Percentiles rank a stretch among this genome's conserved stretches.
These are phyloP conservation scores for Tylopilus plumbeoviolaceoides DNA, from an alignment of 768 basidiomycete genomes.

Conservation along the genomic window DNA sequence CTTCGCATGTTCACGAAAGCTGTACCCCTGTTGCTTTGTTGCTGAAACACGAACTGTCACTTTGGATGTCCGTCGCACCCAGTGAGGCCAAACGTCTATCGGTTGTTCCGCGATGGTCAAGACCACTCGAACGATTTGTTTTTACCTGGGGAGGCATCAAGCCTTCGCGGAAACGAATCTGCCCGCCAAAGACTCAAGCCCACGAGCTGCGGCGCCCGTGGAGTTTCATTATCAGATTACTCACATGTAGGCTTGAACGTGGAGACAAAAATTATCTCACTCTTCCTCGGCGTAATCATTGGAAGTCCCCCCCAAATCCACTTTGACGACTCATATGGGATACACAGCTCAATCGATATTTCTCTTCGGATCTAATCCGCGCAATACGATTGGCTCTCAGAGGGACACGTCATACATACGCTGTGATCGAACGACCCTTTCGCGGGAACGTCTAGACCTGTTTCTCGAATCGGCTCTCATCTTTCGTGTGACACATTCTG, in stretches of 20 bases:
- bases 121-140: not conserved
- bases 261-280: not conserved
- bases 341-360: too few species aligned
- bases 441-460: not conserved
- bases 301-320: not conserved
- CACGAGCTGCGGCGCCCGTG: not conserved
- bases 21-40: constrained; percentile 1
- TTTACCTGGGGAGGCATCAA: not conserved
- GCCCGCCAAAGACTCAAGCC: not conserved
- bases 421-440: not conserved
- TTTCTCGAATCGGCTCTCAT: not conserved
- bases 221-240: not conserved
- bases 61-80: not conserved
- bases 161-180: constrained; percentile 22
- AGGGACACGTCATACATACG: not conserved
- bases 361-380: constrained; percentile 2
- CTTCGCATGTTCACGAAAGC: constrained; percentile 1
- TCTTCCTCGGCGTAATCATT: not conserved
- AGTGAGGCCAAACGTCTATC: not conserved
- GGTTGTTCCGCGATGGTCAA: not conserved
- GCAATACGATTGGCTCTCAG: not conserved
- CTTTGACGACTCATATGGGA: not conserved
- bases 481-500: constrained; percentile 12
- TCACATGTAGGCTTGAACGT: not conserved
- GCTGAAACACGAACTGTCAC: constrained; percentile 1